Evolutionary conservation across 768 basidiomycete genomes (phyloP).

Genomic region (Lactarius sp.): DNA sequence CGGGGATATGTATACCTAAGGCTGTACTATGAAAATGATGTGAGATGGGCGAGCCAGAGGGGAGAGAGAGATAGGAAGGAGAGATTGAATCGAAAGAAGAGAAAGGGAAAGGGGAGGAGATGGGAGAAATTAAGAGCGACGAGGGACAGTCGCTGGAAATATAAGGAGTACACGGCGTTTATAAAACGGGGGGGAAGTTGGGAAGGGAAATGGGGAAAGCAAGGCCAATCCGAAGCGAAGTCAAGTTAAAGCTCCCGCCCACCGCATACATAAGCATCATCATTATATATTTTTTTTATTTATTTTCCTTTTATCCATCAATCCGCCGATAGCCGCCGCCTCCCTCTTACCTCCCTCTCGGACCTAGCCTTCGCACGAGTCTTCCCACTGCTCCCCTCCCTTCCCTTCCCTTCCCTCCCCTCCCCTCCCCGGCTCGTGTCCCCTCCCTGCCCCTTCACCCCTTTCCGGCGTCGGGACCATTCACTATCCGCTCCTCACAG

Average conservation of each 20-base stretch:
- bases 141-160: conserved; percentile 19
- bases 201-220: background rate
- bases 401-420: too few species aligned
- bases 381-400: background rate
- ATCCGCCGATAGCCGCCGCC: conserved; percentile 15
- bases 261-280: background rate
- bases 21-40: conserved; percentile 16
- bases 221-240: background rate
- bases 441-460: background rate
- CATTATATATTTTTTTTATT: conserved; percentile 7
- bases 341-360: background rate
- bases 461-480: background rate
- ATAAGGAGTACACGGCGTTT: conserved; percentile 21
- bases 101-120: background rate
- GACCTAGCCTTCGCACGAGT: too few species aligned
- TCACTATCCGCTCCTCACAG: background rate
- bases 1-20: conserved; percentile 11
- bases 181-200: background rate
- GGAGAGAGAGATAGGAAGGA: background rate
- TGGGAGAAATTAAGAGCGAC: conserved; percentile 16
- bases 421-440: background rate
- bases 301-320: background rate
- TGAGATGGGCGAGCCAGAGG: background rate
- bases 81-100: background rate
- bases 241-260: background rate